These are phyloP conservation scores for Gaeumannomyces sp. DNA, from an alignment of 2,329 filamentous ascomycete species.

Conservation along the genomic window DNA sequence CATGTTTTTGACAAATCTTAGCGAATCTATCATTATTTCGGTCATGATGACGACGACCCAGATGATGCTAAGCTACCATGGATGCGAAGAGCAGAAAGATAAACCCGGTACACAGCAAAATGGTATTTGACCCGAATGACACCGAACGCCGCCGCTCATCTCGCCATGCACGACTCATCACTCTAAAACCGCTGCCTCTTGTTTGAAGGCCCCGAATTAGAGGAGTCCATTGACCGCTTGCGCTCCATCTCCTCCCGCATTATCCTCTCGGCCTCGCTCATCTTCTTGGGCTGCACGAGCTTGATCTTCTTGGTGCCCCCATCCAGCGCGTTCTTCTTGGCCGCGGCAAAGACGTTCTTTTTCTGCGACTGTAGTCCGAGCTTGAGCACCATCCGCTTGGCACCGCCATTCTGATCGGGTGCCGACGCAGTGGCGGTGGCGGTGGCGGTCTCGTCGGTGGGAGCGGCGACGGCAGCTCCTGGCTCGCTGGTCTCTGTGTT, in stretches of 20 bases:
- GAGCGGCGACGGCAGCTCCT: background rate
- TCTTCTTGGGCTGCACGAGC: constrained; percentile 65
- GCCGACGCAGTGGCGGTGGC: too few relatives aligned
- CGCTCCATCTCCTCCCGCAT: constrained; percentile 80
- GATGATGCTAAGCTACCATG: background rate
- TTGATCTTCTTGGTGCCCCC: constrained; percentile 57
- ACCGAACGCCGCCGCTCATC: background rate
- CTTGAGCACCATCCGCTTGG: constrained; percentile 53
- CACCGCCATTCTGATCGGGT: constrained; percentile 11
- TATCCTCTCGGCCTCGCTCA: constrained; percentile 81
- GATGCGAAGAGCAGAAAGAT: background rate
- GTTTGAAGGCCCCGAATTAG: constrained; percentile 35
- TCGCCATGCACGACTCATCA: background rate
- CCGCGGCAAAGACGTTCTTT: constrained; percentile 68
- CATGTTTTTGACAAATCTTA: background rate
- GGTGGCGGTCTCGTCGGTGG: background rate
- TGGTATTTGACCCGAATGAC: background rate
- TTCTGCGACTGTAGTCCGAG: constrained; percentile 55
- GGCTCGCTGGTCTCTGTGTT: background rate
- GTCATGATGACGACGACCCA: background rate
- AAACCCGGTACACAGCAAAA: background rate
- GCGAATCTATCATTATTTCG: background rate
- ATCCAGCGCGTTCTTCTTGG: constrained; percentile 64
- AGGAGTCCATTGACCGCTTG: constrained; percentile 51
- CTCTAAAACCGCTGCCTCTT: constrained; percentile 46